These are phyloP conservation scores for Apophysomyces variabilis DNA, from an alignment of 371 early-diverging fungal species.

Conservation along the genomic window DNA sequence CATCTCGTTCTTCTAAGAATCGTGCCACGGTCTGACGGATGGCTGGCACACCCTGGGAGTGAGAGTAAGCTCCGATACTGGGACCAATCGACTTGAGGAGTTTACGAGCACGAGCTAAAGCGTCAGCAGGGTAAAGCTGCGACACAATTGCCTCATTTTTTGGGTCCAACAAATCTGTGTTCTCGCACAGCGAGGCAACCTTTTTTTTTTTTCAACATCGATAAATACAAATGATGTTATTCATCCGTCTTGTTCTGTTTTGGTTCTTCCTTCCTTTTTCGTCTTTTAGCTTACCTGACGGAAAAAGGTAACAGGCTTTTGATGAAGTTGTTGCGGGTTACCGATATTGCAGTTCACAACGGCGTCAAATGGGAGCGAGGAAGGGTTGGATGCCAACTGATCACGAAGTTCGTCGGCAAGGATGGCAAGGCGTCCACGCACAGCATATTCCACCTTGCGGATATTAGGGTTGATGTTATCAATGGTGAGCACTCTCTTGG, in stretches of 20 bases:
- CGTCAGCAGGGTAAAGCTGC: constrained; percentile 82
- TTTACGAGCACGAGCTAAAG: constrained; percentile 80
- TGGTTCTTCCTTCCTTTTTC: neutral
- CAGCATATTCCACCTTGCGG: constrained; percentile 90
- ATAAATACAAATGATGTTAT: constrained; percentile 8
- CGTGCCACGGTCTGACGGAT: constrained; percentile 88
- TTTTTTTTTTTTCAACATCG: constrained; percentile 21
- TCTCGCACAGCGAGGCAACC: constrained; percentile 88
- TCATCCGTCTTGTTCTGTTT: constrained; percentile 12
- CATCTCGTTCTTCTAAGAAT: constrained; percentile 86
- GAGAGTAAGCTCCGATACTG: constrained; percentile 91
- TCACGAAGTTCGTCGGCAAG: constrained; percentile 88
- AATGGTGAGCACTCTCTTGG: constrained; percentile 63
- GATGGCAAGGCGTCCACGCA: constrained; percentile 95
- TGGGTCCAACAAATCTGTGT: constrained; percentile 77
- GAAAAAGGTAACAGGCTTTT: constrained; percentile 96
- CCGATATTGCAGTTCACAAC: constrained; percentile 96
- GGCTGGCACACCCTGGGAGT: constrained; percentile 88
- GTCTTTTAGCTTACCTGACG: constrained; percentile 73
- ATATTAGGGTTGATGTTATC: constrained; percentile 77
- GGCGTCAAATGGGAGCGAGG: constrained; percentile 70
- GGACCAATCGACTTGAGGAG: constrained; percentile 72
- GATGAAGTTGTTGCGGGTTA: constrained; percentile 95
- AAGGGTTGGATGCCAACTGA: constrained; percentile 58
- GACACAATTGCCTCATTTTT: constrained; percentile 54